Evolutionary conservation across 2,329 filamentous ascomycete species (phyloP).

Genomic region (Sarocladium oryzae): DNA sequence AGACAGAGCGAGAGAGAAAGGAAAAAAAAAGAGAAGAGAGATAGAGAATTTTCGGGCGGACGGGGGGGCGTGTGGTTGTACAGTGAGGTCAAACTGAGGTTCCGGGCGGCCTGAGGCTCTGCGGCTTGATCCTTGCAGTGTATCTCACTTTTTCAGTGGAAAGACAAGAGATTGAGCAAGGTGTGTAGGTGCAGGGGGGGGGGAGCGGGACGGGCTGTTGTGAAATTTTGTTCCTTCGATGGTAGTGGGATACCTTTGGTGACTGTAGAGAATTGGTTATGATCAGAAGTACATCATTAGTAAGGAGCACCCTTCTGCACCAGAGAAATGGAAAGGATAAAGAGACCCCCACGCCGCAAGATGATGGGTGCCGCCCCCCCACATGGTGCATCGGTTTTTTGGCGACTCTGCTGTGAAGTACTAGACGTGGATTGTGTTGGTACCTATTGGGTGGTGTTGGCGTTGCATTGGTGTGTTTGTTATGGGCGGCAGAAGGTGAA

Average conservation of each 20-base stretch:
- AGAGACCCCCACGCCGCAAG: constrained; percentile 8
- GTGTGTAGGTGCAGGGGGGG: too few species aligned
- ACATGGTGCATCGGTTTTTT: constrained; percentile 9
- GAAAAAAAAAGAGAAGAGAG: background rate
- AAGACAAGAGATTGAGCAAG: too few species aligned
- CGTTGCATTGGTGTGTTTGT: too few species aligned
- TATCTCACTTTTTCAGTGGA: too few species aligned
- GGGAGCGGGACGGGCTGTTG: too few species aligned
- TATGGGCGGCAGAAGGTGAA: background rate
- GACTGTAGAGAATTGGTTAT: background rate
- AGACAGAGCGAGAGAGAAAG: background rate
- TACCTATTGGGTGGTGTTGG: too few species aligned
- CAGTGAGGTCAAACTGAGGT: background rate
- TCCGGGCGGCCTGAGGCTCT: constrained; percentile 1
- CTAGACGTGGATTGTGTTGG: too few species aligned
- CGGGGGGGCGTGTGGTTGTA: background rate
- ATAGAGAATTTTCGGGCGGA: background rate
- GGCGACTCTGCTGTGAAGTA: background rate
- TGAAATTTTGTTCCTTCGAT: too few species aligned
- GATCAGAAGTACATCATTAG: too few species aligned
- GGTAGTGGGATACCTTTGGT: background rate
- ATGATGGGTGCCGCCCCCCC: constrained; percentile 6
- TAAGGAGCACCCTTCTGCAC: too few species aligned
- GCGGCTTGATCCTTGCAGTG: constrained; percentile 2
- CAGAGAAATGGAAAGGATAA: background rate